These are phyloP conservation scores for Mycena citricolor DNA, from an alignment of 1,284 basidiomycete genomes.

Conservation along the genomic window DNA sequence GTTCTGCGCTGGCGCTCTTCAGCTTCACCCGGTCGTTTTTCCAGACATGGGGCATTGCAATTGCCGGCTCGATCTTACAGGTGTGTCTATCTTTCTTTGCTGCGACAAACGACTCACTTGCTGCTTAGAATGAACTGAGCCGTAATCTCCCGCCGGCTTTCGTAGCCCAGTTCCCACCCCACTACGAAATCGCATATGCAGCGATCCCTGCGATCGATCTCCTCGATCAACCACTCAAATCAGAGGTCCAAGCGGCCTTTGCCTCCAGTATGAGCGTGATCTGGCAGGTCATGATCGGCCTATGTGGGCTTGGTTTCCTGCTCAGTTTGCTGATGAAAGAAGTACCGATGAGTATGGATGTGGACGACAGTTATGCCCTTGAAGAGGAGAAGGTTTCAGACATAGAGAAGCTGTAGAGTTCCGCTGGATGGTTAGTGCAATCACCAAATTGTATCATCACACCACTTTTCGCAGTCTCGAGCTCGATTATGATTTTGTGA, in stretches of 20 bases:
- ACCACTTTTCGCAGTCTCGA: no score
- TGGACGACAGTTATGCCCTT: constrained; percentile 27
- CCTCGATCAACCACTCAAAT: constrained; percentile 32
- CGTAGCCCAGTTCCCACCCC: constrained; percentile 27
- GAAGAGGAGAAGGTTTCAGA: no score
- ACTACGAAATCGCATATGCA: constrained; percentile 32
- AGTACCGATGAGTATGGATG: constrained; percentile 28
- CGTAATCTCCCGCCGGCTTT: constrained; percentile 34
- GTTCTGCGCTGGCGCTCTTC: constrained; percentile 1
- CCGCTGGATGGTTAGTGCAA: no score
- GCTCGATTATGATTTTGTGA: no score
- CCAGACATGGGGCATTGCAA: constrained; percentile 39
- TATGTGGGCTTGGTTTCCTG: constrained; percentile 33
- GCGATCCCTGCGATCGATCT: constrained; percentile 34
- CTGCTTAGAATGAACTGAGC: constrained; percentile 35
- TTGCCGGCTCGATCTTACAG: constrained; percentile 34
- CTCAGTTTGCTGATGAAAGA: constrained; percentile 32
- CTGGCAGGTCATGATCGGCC: constrained; percentile 36
- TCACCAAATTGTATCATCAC: no score
- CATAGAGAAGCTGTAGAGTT: no score
- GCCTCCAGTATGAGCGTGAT: constrained; percentile 30
- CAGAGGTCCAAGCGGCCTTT: constrained; percentile 35
- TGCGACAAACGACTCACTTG: neutral
- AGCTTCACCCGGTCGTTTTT: constrained; percentile 1
- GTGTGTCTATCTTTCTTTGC: neutral